Base-by-base conservation (phyloP, 305 asterid genomes). In the Ruellia speciosa region DNA sequence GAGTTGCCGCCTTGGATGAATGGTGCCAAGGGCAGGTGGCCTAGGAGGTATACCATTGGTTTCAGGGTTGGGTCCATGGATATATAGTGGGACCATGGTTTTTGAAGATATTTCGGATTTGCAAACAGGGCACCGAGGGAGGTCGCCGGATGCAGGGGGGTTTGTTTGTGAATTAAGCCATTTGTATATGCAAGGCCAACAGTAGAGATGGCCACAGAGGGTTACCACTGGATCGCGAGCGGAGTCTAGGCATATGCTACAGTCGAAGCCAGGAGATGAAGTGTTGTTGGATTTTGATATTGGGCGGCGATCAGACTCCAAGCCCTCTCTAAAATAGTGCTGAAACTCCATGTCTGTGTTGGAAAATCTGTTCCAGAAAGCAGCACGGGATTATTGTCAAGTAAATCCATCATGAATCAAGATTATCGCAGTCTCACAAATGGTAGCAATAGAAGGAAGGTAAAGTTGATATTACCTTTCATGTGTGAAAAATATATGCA, bases 121-220 rank as follows among this genome's bases (percentile, higher is more conserved):
- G 82, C 88, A 81, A 54, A 81, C 70, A 7, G 88, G 88, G 66
- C 88, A 81, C 31, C 72, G 70, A 34, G 75, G 75, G 17, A 5
- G 65, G 46, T 73, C 66, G 11, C 12, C 49, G 6, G 14, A 12
- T 5, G 49, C 14, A 2, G 41, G 2, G 51, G 80, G 64, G n/a
- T 65, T 43, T 3, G 15, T 66, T 13, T 73, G 79, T 8, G 75
- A 73, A 16, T 75, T 74, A 57, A 79, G 65, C 86, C 86, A 79
- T 60, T 74, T 79, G 78, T 82, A 87, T 71, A 87, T 87, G 76
- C 96, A 84, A 3, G 96, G 94, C 96, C 96, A 87, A 41, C 96
- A 84, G 66, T 84, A 87, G 60, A 87, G 94, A 71, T 87, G 94
- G 41, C 96, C 96, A 39, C 94, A 87, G 5, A 82, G 80, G 18